Percentiles rank a stretch among this genome's conserved stretches.
phyloP scores from a whole-genome alignment of 108 stramenopile species.

The Bacterosira constricta region DNA sequence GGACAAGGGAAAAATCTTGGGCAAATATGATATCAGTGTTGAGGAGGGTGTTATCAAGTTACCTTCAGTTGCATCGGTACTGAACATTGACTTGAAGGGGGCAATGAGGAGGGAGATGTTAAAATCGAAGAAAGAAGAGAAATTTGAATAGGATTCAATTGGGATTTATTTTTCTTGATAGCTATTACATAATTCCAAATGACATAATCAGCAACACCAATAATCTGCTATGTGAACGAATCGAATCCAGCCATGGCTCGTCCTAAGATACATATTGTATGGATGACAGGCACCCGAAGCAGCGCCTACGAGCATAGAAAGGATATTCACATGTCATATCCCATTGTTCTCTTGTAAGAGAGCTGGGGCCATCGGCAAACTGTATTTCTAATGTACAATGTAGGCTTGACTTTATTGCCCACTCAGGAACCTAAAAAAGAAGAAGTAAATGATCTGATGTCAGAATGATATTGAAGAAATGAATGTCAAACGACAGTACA shows the following conservation, averaged over 20 bases:
- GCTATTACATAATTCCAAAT: not conserved
- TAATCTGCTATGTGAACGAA: no score
- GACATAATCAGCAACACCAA: no score
- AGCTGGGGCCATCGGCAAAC: constrained; percentile 57
- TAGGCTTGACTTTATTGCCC: constrained; percentile 73
- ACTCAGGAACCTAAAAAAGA: constrained; percentile 53
- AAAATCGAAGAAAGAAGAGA: no score
- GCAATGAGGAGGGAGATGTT: no score
- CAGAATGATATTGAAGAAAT: not conserved
- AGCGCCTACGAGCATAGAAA: not conserved
- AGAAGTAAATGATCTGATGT: not conserved
- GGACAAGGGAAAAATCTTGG: no score
- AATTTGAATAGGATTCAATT: no score
- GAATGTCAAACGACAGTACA: not conserved
- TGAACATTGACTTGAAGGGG: no score
- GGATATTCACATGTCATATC: constrained; percentile 45
- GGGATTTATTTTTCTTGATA: not conserved
- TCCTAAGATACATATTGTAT: no score
- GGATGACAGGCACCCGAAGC: not conserved
- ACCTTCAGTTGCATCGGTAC: no score
- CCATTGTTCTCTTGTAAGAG: constrained; percentile 86
- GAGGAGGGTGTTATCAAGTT: no score
- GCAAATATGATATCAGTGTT: no score
- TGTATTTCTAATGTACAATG: constrained; percentile 75
- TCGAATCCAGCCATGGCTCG: no score